Evolutionary conservation across 2,329 filamentous ascomycete genomes (phyloP).

Genomic region (Anisogramma anomala): DNA sequence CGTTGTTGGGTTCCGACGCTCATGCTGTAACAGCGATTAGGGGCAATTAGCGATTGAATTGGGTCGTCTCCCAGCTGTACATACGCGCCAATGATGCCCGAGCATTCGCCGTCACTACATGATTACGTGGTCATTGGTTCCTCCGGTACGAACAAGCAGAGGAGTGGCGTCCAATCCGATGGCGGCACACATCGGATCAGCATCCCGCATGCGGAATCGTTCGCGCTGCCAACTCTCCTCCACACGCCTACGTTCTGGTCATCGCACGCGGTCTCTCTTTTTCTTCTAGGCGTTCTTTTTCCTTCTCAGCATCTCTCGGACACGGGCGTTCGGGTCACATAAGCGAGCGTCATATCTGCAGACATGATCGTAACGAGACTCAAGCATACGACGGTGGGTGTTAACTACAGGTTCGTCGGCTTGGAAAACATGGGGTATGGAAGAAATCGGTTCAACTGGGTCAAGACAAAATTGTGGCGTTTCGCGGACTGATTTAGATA

Average conservation of each 20-base stretch:
- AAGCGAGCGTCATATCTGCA: slow-evolving; percentile 9
- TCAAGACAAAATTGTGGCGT: slow-evolving; percentile 10
- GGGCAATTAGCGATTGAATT: slow-evolving; percentile 18
- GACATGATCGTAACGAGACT: slow-evolving; percentile 10
- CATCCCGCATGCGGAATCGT: too few relatives aligned
- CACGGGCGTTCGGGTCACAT: slow-evolving; percentile 8
- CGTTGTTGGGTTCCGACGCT: slow-evolving; percentile 35
- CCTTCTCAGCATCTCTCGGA: slow-evolving; percentile 3
- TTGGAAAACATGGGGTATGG: slow-evolving; percentile 8
- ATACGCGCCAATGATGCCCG: background rate
- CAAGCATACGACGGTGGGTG: slow-evolving; percentile 15
- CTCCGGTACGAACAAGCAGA: background rate
- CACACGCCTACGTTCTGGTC: too few relatives aligned
- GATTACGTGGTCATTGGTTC: background rate
- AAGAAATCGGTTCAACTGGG: background rate
- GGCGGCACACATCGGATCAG: background rate
- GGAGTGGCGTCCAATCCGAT: background rate
- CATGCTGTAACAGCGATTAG: slow-evolving; percentile 39
- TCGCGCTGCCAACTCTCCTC: too few relatives aligned
- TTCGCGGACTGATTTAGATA: slow-evolving; percentile 7
- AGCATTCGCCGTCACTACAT: background rate
- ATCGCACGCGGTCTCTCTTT: background rate
- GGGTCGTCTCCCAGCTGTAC: slow-evolving; percentile 3
- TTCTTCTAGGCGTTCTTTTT: slow-evolving; percentile 1
- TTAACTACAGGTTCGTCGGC: slow-evolving; percentile 1